Base-by-base conservation (phyloP, 371 early-diverging fungal species). In the Dichotomocladium elegans region DNA sequence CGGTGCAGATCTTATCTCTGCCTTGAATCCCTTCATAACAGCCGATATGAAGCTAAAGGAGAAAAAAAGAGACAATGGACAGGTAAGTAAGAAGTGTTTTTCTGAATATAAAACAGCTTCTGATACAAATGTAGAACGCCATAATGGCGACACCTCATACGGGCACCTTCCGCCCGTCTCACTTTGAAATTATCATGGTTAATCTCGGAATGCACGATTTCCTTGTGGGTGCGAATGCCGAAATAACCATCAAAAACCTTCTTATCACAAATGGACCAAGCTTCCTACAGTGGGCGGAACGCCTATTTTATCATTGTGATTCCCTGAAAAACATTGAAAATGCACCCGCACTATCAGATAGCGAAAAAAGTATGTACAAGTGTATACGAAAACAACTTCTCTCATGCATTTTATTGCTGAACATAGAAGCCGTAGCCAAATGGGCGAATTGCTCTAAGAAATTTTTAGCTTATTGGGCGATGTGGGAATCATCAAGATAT, bases 401-500 rank as follows among this genome's bases (percentile, higher is more conserved):
- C n/a, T n/a, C n/a, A n/a, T n/a, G n/a, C n/a, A n/a, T n/a, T n/a
- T n/a, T n/a, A n/a, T n/a, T n/a, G n/a, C n/a, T n/a, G n/a, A n/a
- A n/a, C n/a, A n/a, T n/a, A n/a, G n/a, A n/a, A n/a, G n/a, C n/a
- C n/a, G n/a, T n/a, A n/a, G n/a, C n/a, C n/a, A n/a, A 53, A 10
- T 52, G 60, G 3, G 54, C 71, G 26, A 72, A 72, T 45, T 58
- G 59, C 26, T 63, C 60, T 17, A 43, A 49, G 9, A 33, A 74
- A 10, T 51, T 83, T 9, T 55, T 88, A 25, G 61, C 58, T 17
- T 88, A 79, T 50, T 92, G 93, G 93, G 81, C 78, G 0, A 61
- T 85, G 30, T 91, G 91, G 91, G 91, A 92, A 60, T 68, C 77
- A 3, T 80, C 89, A 8, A 79, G 91, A 27, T 90, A 83, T 54